Conservation (phyloP, 352 stramenopile genomes). For the Pythium brassicae region DNA sequence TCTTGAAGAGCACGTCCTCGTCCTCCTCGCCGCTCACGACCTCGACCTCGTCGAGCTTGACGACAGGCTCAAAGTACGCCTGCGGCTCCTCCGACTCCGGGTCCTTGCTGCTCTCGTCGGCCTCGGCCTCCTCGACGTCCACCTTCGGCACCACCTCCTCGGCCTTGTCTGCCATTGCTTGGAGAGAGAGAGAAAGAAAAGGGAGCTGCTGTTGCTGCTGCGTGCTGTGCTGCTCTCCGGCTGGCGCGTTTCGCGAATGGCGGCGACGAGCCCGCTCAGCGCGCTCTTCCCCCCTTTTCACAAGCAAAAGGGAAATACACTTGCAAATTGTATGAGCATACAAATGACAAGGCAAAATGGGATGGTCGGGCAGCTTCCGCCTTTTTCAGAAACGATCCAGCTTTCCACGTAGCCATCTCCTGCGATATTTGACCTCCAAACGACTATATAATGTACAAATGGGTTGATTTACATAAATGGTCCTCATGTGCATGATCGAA, state of each 20-base stretch:
- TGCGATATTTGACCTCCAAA: too few relatives aligned
- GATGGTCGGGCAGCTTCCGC: too few relatives aligned
- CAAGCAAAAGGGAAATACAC: too few relatives aligned
- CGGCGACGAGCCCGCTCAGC: not conserved
- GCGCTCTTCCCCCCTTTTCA: not conserved
- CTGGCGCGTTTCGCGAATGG: slow-evolving; percentile 6
- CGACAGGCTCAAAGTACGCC: slow-evolving; percentile 86
- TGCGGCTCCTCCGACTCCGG: slow-evolving; percentile 78
- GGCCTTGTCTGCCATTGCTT: slow-evolving; percentile 59
- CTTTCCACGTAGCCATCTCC: too few relatives aligned
- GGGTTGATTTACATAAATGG: too few relatives aligned
- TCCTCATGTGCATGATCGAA: too few relatives aligned
- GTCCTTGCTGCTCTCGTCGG: slow-evolving; percentile 48
- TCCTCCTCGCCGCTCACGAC: slow-evolving; percentile 98
- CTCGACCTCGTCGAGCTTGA: slow-evolving; percentile 92
- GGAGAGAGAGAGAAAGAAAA: not conserved
- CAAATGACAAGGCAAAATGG: too few relatives aligned
- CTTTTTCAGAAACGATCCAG: too few relatives aligned
- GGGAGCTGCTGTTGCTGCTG: slow-evolving; percentile 2
- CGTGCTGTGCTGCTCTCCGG: slow-evolving; percentile 7
- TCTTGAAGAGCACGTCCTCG: slow-evolving; percentile 93
- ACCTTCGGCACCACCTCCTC: slow-evolving; percentile 69
- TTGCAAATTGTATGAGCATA: too few relatives aligned
- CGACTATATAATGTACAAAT: too few relatives aligned
- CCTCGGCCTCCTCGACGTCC: slow-evolving; percentile 42